Conservation (phyloP, 2,329 filamentous ascomycete genomes). For the Phoma sp. region DNA sequence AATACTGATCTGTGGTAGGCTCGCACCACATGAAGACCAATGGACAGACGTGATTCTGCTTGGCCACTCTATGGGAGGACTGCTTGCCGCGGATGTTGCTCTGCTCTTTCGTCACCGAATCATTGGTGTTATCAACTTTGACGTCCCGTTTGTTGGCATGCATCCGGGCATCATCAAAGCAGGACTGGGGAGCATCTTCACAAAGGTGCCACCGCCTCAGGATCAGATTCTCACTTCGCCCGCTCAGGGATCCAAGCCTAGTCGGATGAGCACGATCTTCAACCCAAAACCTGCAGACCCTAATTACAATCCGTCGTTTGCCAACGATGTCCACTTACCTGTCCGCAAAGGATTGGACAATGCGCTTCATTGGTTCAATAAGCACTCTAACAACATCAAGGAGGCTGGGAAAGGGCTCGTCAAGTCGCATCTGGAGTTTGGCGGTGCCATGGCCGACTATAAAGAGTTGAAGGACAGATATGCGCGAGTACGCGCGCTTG, state of each 20-base stretch:
- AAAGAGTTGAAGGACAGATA: conserved; percentile 73
- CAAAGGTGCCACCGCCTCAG: conserved; percentile 46
- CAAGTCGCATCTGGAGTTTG: conserved; percentile 82
- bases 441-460: conserved; percentile 79
- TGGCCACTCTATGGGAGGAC: conserved; percentile 89
- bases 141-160: conserved; percentile 86
- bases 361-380: conserved; percentile 77
- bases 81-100: conserved; percentile 79
- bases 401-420: conserved; percentile 75
- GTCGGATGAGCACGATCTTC: conserved; percentile 46
- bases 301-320: conserved; percentile 76
- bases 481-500: conserved; percentile 69
- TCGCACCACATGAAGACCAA: conserved; percentile 74
- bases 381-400: conserved; percentile 76
- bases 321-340: conserved; percentile 73
- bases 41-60: conserved; percentile 81
- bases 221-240: conserved; percentile 26
- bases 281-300: conserved; percentile 56
- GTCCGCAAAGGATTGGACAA: conserved; percentile 72
- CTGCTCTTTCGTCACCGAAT: conserved; percentile 78
- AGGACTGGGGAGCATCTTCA: conserved; percentile 79
- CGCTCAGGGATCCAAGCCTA: conserved; percentile 28
- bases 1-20: conserved; percentile 53
- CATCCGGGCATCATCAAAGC: conserved; percentile 87
- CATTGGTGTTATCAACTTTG: conserved; percentile 79